These are phyloP conservation scores for Oryza meyeriana DNA, from an alignment of 176 grass and related monocot genomes.

Conservation along the genomic window DNA sequence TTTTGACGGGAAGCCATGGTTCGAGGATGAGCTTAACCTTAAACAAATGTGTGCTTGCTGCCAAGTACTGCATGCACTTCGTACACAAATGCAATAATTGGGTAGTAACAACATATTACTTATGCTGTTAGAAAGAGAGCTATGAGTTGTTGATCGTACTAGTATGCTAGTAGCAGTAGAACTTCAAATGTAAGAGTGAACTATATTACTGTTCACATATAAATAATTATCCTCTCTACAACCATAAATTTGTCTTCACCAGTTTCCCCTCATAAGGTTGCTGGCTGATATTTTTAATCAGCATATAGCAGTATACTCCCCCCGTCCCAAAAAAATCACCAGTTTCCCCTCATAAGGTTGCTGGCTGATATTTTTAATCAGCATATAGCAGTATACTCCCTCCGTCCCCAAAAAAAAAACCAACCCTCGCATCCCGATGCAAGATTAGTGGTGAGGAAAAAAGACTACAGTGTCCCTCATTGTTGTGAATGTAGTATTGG, in stretches of 20 bases:
- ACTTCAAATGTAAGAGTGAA: neutral
- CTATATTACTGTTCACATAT: neutral
- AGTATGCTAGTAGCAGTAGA: neutral
- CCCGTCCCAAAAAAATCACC: too few relatives aligned
- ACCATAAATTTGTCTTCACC: slow-evolving; percentile 27
- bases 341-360: neutral
- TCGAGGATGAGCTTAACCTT: neutral
- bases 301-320: neutral
- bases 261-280: neutral
- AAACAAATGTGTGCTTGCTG: neutral
- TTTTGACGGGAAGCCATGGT: neutral
- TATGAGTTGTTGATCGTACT: neutral
- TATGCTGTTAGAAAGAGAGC: neutral
- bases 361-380: slow-evolving; percentile 6
- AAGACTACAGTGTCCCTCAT: too few relatives aligned
- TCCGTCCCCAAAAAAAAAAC: too few relatives aligned
- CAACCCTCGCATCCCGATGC: too few relatives aligned
- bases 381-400: neutral
- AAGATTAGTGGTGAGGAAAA: too few relatives aligned
- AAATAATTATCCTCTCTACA: neutral
- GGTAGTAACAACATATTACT: neutral
- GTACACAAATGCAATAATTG: slow-evolving; percentile 10
- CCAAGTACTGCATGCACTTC: neutral
- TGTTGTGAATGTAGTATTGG: too few relatives aligned
- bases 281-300: slow-evolving; percentile 6